Base-by-base conservation (phyloP, 257 asterid genomes). In the Forsythia suspensa region DNA sequence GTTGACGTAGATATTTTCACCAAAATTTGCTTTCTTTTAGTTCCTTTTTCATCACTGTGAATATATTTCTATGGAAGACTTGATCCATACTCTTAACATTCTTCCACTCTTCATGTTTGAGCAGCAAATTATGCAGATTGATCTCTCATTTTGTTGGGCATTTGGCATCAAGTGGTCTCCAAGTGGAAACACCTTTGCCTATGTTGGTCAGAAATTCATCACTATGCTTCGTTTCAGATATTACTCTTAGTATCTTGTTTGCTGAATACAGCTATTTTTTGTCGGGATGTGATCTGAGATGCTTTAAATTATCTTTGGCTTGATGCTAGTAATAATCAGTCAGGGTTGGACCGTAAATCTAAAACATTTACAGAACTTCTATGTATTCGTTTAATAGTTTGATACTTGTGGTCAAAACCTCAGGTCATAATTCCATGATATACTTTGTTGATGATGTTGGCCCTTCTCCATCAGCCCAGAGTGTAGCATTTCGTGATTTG, bases 141-240 rank as follows among this genome's bases (percentile, higher is more conserved):
- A 96, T 88, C 98, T 96, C 81, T 94, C 98, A 73, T 79, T 83
- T 76, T 91, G 91, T 89, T 96, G 99, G 99, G 89, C 99, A 75
- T 96, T 96, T 79, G 99, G 97, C 74, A 93, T 96, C 84, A 96
- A 89, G 76, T 96, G 99, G 99, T 96, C 99, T 61, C 99, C 98
- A 3, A 86, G 93, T 85, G 97, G 98, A 89, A 91, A 89, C 59
- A 94, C 97, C 78, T 85, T 96, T 81, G 95, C 98, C 77, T 96
- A 94, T 89, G 93, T 86, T 89, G 98, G 98, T 96, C 80, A 85
- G 92, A 72, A 80, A 81, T 82, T 88, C 74, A 84, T 88, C 77
- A 82, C 80, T 83, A 69, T 73, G 66, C 73, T 76, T 75, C 57
- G 51, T 63, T 80, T 18, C 63, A 55, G 38, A 81, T 51, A 66